Conservation (phyloP, 2,329 filamentous ascomycete species). For the Aspergillus awamori region DNA sequence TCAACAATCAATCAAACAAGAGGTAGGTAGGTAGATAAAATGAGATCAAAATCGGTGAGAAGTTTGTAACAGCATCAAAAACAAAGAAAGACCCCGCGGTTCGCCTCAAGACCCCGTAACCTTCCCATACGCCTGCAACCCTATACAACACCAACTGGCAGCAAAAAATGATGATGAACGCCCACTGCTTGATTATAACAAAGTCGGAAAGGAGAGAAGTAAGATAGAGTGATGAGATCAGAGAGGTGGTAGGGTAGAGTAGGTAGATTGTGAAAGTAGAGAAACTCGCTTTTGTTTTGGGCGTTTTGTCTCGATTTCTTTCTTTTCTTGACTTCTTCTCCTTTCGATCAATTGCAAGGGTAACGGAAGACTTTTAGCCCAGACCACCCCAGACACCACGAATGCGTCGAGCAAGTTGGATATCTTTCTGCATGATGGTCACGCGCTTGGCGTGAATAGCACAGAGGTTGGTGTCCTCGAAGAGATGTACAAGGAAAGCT, state of each 20-base stretch:
- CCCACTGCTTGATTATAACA: not conserved
- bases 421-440: slow-evolving; percentile 97
- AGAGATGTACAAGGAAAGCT: slow-evolving; percentile 93
- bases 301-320: not conserved
- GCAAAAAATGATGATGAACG: not conserved
- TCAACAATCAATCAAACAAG: not conserved
- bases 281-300: not conserved
- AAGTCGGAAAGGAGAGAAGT: not conserved
- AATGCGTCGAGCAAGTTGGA: slow-evolving; percentile 84
- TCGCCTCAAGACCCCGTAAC: slow-evolving; percentile 2
- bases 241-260: not conserved
- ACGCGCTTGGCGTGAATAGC: slow-evolving; percentile 96
- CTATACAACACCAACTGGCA: slow-evolving; percentile 14
- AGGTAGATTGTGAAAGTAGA: not conserved
- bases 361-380: slow-evolving; percentile 47
- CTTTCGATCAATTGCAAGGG: not conserved
- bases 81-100: not conserved
- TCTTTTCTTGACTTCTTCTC: not conserved
- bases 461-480: slow-evolving; percentile 94
- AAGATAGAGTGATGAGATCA: not conserved
- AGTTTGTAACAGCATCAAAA: not conserved
- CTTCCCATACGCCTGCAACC: slow-evolving; percentile 1
- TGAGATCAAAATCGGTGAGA: not conserved
- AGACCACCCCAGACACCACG: slow-evolving; percentile 75
- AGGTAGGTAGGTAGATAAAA: not conserved